Evolutionary conservation across 441 rosid genomes (phyloP).

Genomic region (Gossypium trilobum): DNA sequence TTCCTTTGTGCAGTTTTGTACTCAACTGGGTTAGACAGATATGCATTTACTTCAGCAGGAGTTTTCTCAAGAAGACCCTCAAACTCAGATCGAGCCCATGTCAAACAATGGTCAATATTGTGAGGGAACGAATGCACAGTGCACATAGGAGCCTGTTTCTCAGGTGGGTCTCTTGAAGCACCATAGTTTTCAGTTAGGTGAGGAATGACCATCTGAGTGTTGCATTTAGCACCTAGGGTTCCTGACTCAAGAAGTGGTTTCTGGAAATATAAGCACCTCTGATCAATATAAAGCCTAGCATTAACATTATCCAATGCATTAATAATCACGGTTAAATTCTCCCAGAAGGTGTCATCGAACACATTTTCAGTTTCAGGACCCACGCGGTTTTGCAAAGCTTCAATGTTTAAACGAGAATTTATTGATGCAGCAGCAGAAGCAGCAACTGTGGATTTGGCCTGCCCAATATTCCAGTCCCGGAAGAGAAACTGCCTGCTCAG

Average conservation of each 20-base stretch:
- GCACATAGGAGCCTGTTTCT: slow-evolving; percentile 98
- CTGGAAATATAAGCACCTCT: slow-evolving; percentile 91
- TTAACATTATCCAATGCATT: slow-evolving; percentile 90
- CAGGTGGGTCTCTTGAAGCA: slow-evolving; percentile 94
- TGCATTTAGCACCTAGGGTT: slow-evolving; percentile 87
- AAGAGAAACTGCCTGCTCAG: slow-evolving; percentile 94
- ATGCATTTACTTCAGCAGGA: slow-evolving; percentile 86
- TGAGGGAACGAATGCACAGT: slow-evolving; percentile 97
- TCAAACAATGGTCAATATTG: slow-evolving; percentile 91
- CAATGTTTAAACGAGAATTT: slow-evolving; percentile 55
- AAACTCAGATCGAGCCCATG: slow-evolving; percentile 97
- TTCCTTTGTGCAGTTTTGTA: slow-evolving; percentile 50
- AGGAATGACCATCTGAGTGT: slow-evolving; percentile 94
- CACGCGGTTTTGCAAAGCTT: slow-evolving; percentile 85
- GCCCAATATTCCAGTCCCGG: slow-evolving; percentile 97
- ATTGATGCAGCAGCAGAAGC: slow-evolving; percentile 74
- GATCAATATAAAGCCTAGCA: slow-evolving; percentile 88
- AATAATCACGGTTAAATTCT: slow-evolving; percentile 53
- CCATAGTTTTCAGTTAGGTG: slow-evolving; percentile 95
- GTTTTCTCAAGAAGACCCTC: slow-evolving; percentile 95
- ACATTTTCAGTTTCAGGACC: slow-evolving; percentile 78
- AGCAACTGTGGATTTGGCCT: slow-evolving; percentile 95
- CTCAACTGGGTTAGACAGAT: slow-evolving; percentile 56
- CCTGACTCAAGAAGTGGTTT: slow-evolving; percentile 95
- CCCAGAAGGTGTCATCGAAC: slow-evolving; percentile 85